Evolutionary conservation across 139 green algal species (phyloP).

Genomic region (Eudorina sp.): DNA sequence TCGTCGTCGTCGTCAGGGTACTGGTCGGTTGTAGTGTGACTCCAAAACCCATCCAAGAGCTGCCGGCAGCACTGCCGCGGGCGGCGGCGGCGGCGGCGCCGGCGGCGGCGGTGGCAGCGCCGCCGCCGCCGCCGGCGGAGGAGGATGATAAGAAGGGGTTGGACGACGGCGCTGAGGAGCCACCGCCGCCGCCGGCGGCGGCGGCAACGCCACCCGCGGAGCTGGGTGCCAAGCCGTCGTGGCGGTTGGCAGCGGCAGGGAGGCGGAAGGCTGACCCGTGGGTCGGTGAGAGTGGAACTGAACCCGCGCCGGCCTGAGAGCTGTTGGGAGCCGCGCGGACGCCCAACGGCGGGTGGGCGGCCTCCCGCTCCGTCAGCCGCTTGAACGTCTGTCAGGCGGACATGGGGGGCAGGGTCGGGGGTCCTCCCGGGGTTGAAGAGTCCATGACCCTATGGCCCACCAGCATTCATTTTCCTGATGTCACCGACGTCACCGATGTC

Average conservation of each 20-base stretch:
- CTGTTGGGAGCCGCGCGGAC: neutral
- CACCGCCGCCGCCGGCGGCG: neutral
- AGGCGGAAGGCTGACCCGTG: neutral
- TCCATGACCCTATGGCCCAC: too few species aligned
- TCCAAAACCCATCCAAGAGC: slow-evolving; percentile 43
- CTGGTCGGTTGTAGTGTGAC: slow-evolving; percentile 30
- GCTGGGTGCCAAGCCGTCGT: too few species aligned
- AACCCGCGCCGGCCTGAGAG: neutral
- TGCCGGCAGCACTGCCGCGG: neutral
- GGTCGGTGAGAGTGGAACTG: neutral
- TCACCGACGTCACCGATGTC: too few species aligned
- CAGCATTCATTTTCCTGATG: too few species aligned
- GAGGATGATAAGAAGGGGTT: neutral
- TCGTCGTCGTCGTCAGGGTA: too few species aligned
- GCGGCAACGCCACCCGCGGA: neutral
- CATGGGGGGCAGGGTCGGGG: too few species aligned
- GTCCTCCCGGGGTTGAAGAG: too few species aligned
- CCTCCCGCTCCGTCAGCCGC: slow-evolving; percentile 61
- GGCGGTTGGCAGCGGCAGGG: neutral
- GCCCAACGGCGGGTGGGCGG: neutral
- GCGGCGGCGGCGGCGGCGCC: too few species aligned
- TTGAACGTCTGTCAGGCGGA: slow-evolving; percentile 74
- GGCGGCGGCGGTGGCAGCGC: neutral
- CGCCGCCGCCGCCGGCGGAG: neutral
- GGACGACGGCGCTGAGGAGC: neutral